Conservation (phyloP, 768 basidiomycete species). For the Lactarius pseudohatsudake region DNA sequence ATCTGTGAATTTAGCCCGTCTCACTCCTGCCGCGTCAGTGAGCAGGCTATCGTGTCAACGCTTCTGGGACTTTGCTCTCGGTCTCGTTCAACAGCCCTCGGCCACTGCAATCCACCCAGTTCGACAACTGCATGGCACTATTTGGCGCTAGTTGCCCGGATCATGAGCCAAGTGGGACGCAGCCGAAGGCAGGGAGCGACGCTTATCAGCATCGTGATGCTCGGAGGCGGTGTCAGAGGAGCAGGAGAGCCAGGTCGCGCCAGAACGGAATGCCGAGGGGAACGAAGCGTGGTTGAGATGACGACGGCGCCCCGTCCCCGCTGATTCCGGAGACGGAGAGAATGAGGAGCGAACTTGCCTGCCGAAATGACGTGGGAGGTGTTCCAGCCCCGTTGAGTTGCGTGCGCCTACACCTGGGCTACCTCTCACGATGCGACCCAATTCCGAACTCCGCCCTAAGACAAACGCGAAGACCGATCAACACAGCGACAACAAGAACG, state of each 20-base stretch:
- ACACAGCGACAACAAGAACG: too few species aligned
- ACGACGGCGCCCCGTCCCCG: not conserved
- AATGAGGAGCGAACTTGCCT: not conserved
- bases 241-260: conserved; percentile 5
- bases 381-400: not conserved
- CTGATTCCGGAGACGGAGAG: too few species aligned
- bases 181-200: conserved; percentile 4
- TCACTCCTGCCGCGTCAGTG: too few species aligned
- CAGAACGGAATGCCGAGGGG: not conserved
- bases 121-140: conserved; percentile 24
- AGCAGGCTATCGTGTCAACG: too few species aligned
- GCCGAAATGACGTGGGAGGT: not conserved
- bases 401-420: not conserved
- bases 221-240: conserved; percentile 3
- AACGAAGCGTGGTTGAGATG: conserved; percentile 8
- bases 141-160: conserved; percentile 26
- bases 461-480: not conserved
- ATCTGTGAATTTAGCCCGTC: too few species aligned
- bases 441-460: not conserved
- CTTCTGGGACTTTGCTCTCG: not conserved
- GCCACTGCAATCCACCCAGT: conserved; percentile 3
- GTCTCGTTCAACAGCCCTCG: conserved; percentile 3
- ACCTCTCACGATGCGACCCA: not conserved
- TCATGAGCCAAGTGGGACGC: conserved; percentile 4
- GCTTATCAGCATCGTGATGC: not conserved